These are phyloP conservation scores for Raddia distichophylla DNA, from an alignment of 176 grass and related monocot genomes.

Conservation along the genomic window DNA sequence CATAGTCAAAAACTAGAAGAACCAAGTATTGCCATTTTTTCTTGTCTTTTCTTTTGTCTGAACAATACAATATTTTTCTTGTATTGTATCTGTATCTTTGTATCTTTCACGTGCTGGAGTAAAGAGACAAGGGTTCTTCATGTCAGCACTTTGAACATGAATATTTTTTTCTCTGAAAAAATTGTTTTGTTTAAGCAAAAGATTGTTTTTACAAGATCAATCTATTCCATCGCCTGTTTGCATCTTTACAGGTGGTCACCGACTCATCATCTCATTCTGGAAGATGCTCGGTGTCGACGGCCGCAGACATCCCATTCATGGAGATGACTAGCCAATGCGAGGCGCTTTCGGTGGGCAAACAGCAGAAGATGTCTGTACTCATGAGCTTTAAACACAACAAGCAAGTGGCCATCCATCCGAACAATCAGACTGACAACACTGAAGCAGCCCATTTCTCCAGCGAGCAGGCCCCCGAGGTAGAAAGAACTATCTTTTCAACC, in stretches of 20 bases:
- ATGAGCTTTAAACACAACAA: conserved; percentile 46
- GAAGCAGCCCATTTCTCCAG: neutral
- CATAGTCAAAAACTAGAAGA: neutral
- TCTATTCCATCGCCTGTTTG: neutral
- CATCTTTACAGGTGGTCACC: conserved; percentile 39
- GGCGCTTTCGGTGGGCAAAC: conserved; percentile 62
- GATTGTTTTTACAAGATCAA: neutral
- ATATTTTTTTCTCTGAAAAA: neutral
- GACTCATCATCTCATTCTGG: conserved; percentile 40
- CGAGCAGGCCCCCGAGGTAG: conserved; percentile 2
- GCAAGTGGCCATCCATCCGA: neutral
- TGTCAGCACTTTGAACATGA: neutral
- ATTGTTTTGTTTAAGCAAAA: neutral
- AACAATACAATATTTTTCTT: neutral
- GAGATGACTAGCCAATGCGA: conserved; percentile 70
- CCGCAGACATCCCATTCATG: conserved; percentile 56
- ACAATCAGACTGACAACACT: neutral
- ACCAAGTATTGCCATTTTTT: neutral
- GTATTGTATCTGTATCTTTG: neutral
- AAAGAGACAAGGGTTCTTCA: neutral
- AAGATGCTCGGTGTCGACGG: conserved; percentile 41
- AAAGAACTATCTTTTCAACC: neutral
- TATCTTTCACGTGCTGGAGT: neutral
- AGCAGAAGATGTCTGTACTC: conserved; percentile 68
- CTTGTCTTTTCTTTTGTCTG: neutral